Evolutionary conservation across 2,329 filamentous ascomycete genomes (phyloP).

Genomic region (Venturiaceae sp.): DNA sequence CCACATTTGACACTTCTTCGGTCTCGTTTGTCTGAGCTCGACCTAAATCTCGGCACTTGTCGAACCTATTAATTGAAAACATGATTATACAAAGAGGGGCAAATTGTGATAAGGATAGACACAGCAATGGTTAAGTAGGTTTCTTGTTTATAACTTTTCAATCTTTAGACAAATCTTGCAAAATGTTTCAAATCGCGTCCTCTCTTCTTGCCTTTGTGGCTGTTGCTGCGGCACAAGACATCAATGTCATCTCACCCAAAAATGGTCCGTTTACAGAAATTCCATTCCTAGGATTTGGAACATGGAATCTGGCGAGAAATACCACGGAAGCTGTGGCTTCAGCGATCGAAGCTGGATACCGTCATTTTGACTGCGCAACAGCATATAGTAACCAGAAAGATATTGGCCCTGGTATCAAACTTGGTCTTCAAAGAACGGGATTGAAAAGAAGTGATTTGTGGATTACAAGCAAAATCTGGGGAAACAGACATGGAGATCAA

Average conservation of each 20-base stretch:
- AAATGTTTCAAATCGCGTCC: not conserved
- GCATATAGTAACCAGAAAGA: slow-evolving; percentile 34
- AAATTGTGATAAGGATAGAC: not conserved
- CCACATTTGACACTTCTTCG: too few relatives aligned
- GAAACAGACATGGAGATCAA: slow-evolving; percentile 55
- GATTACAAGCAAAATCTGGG: slow-evolving; percentile 30
- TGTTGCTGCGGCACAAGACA: not conserved
- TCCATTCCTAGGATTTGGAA: slow-evolving; percentile 26
- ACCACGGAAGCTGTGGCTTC: slow-evolving; percentile 37
- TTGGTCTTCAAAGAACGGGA: slow-evolving; percentile 52
- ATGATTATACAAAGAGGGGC: not conserved
- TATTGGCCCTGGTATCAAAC: slow-evolving; percentile 31
- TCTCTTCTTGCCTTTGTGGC: not conserved
- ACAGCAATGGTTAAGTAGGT: not conserved
- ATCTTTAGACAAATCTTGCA: not conserved
- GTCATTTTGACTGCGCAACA: slow-evolving; percentile 55
- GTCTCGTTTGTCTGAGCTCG: too few relatives aligned
- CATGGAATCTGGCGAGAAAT: slow-evolving; percentile 32
- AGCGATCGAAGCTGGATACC: slow-evolving; percentile 38
- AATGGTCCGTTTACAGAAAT: slow-evolving; percentile 9
- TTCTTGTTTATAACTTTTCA: not conserved
- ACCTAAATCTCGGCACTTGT: too few relatives aligned
- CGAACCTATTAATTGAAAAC: too few relatives aligned
- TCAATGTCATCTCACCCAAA: not conserved
- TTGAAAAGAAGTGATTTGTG: slow-evolving; percentile 25